Evolutionary conservation across 192 early-diverging fungal genomes (phyloP).

Genomic region (Coemansia sp.): DNA sequence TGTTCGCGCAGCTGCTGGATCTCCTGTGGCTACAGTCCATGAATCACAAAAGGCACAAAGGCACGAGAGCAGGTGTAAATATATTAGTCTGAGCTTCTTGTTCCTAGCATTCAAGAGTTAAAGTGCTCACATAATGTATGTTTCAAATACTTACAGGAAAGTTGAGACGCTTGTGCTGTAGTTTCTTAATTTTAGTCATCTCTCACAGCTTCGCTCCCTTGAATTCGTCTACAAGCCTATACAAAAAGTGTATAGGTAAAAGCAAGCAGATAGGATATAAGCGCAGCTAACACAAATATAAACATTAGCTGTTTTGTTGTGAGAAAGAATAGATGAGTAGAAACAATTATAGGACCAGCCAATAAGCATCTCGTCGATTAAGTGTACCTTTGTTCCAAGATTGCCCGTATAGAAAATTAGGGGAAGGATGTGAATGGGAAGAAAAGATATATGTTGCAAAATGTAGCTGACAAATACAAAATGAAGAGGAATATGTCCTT

Average conservation of each 20-base stretch:
- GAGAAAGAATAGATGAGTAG: background rate
- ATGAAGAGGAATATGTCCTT: background rate
- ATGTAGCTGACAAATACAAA: background rate
- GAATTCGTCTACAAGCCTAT: slow-evolving; percentile 7
- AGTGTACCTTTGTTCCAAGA: background rate
- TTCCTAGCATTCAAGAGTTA: background rate
- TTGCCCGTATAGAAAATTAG: background rate
- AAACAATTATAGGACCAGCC: background rate
- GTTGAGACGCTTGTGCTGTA: slow-evolving; percentile 50
- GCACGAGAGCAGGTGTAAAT: background rate
- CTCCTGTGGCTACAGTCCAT: slow-evolving; percentile 42
- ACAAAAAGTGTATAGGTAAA: background rate
- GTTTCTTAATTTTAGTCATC: slow-evolving; percentile 55
- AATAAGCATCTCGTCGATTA: background rate
- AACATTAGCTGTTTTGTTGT: background rate
- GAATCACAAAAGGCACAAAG: background rate
- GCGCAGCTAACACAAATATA: background rate
- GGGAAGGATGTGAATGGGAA: background rate
- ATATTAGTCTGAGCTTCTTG: background rate
- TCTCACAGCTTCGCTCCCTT: background rate
- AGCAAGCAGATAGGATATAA: background rate
- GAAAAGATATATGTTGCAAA: background rate
- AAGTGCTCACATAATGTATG: background rate
- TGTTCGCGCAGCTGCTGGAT: slow-evolving; percentile 46
- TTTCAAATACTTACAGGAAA: slow-evolving; percentile 42